Evolutionary conservation across 768 basidiomycete species (phyloP).

Genomic region (Serendipita sp.): DNA sequence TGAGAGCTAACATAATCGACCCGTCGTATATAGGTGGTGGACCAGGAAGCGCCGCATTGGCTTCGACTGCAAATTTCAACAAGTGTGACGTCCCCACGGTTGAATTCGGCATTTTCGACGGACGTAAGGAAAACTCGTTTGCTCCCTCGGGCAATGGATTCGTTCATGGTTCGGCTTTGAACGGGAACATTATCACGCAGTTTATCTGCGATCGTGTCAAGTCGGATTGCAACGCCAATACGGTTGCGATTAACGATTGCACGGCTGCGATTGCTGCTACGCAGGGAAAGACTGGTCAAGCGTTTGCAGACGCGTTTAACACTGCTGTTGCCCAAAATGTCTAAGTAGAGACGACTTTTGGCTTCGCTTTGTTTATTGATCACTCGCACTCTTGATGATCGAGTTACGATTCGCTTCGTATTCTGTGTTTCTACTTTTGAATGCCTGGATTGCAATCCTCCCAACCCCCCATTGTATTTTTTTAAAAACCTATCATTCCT

Average conservation of each 20-base stretch:
- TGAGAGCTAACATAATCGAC: no score
- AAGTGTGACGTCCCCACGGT: slow-evolving; percentile 39
- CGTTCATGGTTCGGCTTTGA: slow-evolving; percentile 45
- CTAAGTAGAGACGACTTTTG: background rate
- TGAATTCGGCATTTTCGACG: slow-evolving; percentile 38
- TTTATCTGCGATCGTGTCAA: slow-evolving; percentile 18
- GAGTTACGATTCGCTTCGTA: background rate
- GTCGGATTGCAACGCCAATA: slow-evolving; percentile 8
- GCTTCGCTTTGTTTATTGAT: background rate
- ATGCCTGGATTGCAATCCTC: no score
- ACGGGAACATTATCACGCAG: slow-evolving; percentile 42
- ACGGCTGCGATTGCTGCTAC: slow-evolving; percentile 5
- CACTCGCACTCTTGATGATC: no score
- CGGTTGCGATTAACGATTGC: slow-evolving; percentile 6
- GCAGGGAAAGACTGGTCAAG: slow-evolving; percentile 7
- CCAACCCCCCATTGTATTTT: background rate
- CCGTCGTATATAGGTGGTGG: no score
- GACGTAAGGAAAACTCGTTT: slow-evolving; percentile 39
- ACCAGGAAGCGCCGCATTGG: background rate
- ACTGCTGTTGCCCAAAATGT: background rate
- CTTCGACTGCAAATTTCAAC: slow-evolving; percentile 29
- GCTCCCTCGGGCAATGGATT: slow-evolving; percentile 35
- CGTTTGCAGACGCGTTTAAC: slow-evolving; percentile 25
- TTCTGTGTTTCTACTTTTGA: background rate
- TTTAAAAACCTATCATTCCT: background rate